A percentile compares a stretch with the other conserved stretches of the same genome.
Conservation (phyloP, 2,329 filamentous ascomycete species). For the Fusarium palustre region DNA sequence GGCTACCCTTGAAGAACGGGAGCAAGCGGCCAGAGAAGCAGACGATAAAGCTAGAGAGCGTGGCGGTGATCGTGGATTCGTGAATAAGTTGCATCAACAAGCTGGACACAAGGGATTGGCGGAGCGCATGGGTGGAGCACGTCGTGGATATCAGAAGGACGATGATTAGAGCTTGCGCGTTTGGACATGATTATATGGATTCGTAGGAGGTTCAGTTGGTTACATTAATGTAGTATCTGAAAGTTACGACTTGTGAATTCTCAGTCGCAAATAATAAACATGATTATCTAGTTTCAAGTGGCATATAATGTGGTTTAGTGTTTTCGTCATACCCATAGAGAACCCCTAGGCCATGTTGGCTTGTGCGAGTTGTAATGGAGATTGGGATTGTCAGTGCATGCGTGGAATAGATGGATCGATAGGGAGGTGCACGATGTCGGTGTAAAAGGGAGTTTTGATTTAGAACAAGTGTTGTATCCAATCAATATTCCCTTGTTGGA, state of each 20-base stretch:
- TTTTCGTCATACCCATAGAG: background rate
- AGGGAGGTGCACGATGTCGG: background rate
- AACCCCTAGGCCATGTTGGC: background rate
- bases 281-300: background rate
- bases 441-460: background rate
- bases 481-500: background rate
- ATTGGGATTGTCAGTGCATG: background rate
- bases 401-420: background rate
- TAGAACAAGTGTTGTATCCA: background rate
- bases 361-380: background rate
- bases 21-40: constrained; percentile 71
- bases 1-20: constrained; percentile 72
- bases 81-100: constrained; percentile 71
- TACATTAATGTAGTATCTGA: background rate
- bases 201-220: background rate
- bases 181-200: background rate
- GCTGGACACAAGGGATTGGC: constrained; percentile 64
- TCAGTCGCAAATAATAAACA: background rate
- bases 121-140: constrained; percentile 63
- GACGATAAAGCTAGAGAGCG: constrained; percentile 74
- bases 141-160: constrained; percentile 60
- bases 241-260: background rate
- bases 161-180: constrained; percentile 51
- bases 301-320: background rate
- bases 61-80: constrained; percentile 73